Evolutionary conservation across 2,329 filamentous ascomycete genomes (phyloP), one percentile per base, ranked within the genome.

Genomic region (Ophiostoma sp.): DNA sequence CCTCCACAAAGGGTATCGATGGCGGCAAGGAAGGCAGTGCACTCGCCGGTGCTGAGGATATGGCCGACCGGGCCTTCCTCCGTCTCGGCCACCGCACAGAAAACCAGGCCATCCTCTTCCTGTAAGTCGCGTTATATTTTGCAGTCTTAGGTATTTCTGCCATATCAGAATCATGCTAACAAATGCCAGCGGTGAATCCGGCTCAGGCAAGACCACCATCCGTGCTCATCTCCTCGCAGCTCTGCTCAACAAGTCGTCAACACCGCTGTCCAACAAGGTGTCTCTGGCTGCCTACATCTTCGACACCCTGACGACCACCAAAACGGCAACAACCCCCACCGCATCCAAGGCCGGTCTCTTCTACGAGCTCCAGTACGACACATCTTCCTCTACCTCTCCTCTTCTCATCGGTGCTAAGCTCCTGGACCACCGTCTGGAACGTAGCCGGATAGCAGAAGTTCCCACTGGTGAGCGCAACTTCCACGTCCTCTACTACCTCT

Each of bases 401-500:
- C 88, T 93, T 2, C 83, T 99, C 41, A 91, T 99, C 72, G 95
- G 95, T 79, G 94, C 92, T 73, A 98, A 99, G 79, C 83, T 99
- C 16, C 84, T 99, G 62, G 93, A 98, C 74, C 95, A 99, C 77
- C 87, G 95, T 73, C 82, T 99, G 64, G 95, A 99, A 79, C 84
- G 95, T 69, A 97, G 93, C 79, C 87, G 95, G 71, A 93, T 99
- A 71, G 88, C 95, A 41, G 87, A 92, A 55, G 93, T 98, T 0
- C 95, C 95, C 0, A 97, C 95, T 0, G 95, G 95, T 74, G 95
- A 99, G 80, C 89, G 95, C 62, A 98, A 95, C 77, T 98, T 97
- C 77, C 95, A 99, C 78, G 86, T 96, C 40, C 83, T 99, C 8
- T 99, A 99, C 81, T 99, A 99, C 77, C 86, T 99, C 4, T 82